phyloP scores from a whole-genome alignment of 176 grass and related monocot genomes.

The Chloris gayana region DNA sequence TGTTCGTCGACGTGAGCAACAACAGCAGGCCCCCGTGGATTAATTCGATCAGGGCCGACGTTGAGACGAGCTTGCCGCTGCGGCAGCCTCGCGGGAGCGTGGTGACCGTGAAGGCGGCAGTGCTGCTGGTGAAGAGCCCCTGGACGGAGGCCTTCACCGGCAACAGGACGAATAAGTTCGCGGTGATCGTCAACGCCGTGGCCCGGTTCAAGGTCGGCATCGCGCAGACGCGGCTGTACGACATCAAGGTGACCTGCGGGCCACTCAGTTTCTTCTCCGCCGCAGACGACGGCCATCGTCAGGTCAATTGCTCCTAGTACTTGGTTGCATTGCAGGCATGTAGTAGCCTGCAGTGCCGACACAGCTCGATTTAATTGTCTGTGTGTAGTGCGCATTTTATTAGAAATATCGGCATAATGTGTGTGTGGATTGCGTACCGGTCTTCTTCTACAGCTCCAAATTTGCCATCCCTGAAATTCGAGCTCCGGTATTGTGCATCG shows the following conservation, averaged over 20 bases:
- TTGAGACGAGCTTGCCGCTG: background rate
- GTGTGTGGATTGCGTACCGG: too few species aligned
- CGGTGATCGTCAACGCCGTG: background rate
- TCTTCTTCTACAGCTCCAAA: too few species aligned
- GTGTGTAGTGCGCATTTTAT: too few species aligned
- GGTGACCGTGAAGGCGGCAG: background rate
- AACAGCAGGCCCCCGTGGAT: background rate
- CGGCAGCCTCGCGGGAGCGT: background rate
- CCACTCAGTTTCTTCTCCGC: background rate
- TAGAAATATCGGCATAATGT: too few species aligned
- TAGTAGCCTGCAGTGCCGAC: too few species aligned
- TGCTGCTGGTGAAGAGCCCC: background rate
- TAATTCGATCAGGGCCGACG: background rate
- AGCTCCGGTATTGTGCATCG: too few species aligned
- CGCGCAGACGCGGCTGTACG: background rate
- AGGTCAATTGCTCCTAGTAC: background rate
- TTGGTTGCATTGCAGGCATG: background rate
- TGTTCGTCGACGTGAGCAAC: background rate
- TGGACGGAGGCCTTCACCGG: background rate
- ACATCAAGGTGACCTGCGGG: background rate
- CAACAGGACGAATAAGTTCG: fast-evolving
- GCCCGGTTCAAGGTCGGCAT: background rate
- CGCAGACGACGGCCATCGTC: background rate
- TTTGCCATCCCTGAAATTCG: too few species aligned
- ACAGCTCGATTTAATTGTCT: too few species aligned